phyloP scores from a whole-genome alignment of 108 stramenopile species.

The Pseudonitzschia pungens region DNA sequence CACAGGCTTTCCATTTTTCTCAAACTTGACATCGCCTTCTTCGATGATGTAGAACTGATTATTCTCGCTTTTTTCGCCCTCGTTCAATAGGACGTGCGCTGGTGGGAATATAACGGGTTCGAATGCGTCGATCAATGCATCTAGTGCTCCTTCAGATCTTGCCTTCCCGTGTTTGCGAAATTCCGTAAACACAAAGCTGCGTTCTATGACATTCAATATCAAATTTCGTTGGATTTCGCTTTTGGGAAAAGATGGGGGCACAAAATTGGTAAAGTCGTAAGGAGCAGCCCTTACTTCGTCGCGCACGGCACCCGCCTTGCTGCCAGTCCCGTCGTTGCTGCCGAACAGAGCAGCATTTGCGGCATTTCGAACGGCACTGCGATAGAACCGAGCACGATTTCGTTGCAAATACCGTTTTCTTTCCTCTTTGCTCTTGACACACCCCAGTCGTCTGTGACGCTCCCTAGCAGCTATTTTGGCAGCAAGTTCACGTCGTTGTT shows the following conservation, averaged over 20 bases:
- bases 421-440: slow-evolving; percentile 1
- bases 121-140: slow-evolving; percentile 24
- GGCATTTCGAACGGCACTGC: background rate
- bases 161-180: slow-evolving; percentile 30
- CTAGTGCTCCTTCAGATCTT: slow-evolving; percentile 11
- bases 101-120: slow-evolving; percentile 3
- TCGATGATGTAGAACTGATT: slow-evolving; percentile 22
- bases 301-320: background rate
- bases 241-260: slow-evolving; percentile 18
- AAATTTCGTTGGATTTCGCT: slow-evolving; percentile 17
- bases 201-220: slow-evolving; percentile 16
- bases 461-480: slow-evolving; percentile 19
- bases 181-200: slow-evolving; percentile 25
- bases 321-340: background rate
- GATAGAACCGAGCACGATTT: slow-evolving; percentile 3
- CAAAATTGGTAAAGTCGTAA: slow-evolving; percentile 16
- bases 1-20: slow-evolving; percentile 6
- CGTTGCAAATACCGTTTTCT: background rate
- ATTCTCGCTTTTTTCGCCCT: background rate
- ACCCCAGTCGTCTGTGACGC: slow-evolving; percentile 5
- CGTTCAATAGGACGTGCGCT: slow-evolving; percentile 15
- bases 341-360: background rate
- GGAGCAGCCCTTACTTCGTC: slow-evolving; percentile 4
- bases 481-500: slow-evolving; percentile 4
- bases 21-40: slow-evolving; percentile 4